These are phyloP conservation scores for Pontederia paniculata DNA, from an alignment of 176 grass and related monocot genomes.

Conservation along the genomic window DNA sequence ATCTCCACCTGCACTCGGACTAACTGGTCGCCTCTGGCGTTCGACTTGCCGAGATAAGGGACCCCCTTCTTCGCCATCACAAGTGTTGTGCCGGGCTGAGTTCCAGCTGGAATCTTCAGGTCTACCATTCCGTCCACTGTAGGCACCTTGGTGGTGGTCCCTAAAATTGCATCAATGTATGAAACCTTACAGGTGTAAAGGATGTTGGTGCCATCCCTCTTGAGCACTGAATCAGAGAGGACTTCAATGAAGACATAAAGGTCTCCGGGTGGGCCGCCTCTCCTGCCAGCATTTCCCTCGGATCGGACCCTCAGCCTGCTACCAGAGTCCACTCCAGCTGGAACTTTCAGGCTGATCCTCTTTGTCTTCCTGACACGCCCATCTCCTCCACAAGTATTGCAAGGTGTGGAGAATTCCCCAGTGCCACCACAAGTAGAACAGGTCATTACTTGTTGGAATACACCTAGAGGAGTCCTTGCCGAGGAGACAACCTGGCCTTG, in stretches of 20 bases:
- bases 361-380: conserved; percentile 81
- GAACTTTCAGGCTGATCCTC: conserved; percentile 92
- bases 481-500: conserved; percentile 86
- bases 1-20: conserved; percentile 97
- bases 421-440: conserved; percentile 77
- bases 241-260: conserved; percentile 97
- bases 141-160: conserved; percentile 83
- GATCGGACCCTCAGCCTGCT: conserved; percentile 85
- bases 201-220: conserved; percentile 78
- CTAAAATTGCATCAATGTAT: conserved; percentile 92
- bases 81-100: conserved; percentile 75
- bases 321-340: conserved; percentile 90
- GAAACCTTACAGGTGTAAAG: conserved; percentile 95
- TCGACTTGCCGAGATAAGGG: conserved; percentile 71
- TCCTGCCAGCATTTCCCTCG: conserved; percentile 76
- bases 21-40: conserved; percentile 74
- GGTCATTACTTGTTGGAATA: conserved; percentile 87
- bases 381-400: conserved; percentile 69
- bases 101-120: conserved; percentile 87
- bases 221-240: conserved; percentile 85
- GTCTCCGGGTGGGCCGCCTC: conserved; percentile 92
- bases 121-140: conserved; percentile 86
- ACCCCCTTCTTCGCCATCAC: conserved; percentile 99
- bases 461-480: conserved; percentile 73
- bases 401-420: conserved; percentile 78